Percentiles rank a stretch among this genome's conserved stretches.
phyloP scores from a whole-genome alignment of 306 rosid genomes.

The Quillaja saponaria region DNA sequence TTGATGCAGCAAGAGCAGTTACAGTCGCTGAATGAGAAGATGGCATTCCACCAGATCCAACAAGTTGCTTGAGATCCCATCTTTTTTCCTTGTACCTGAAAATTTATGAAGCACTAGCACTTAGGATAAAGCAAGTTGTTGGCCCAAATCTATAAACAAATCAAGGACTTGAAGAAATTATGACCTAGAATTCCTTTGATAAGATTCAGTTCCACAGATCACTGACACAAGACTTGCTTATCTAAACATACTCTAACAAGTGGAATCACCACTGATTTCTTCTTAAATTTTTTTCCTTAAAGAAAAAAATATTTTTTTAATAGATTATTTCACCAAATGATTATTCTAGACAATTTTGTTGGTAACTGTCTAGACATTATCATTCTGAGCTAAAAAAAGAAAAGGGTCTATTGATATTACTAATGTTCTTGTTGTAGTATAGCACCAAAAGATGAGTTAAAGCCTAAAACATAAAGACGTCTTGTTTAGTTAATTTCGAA shows the following conservation, averaged over 20 bases:
- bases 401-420: too few species aligned
- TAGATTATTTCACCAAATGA: too few species aligned
- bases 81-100: slow-evolving; percentile 83
- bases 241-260: too few species aligned
- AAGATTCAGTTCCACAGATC: slow-evolving; percentile 5
- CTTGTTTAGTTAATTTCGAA: background rate
- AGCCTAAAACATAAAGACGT: background rate
- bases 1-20: slow-evolving; percentile 80
- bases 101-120: slow-evolving; percentile 43
- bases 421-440: background rate
- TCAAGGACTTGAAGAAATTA: background rate
- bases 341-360: too few species aligned
- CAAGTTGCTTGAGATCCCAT: slow-evolving; percentile 85
- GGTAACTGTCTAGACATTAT: too few species aligned
- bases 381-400: too few species aligned
- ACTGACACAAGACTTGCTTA: too few species aligned
- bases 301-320: too few species aligned
- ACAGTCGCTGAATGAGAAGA: slow-evolving; percentile 98
- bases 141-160: background rate
- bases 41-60: slow-evolving; percentile 99
- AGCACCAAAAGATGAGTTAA: slow-evolving; percentile 2
- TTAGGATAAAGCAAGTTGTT: slow-evolving; percentile 28
- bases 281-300: too few species aligned
- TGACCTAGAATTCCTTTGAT: background rate
- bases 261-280: background rate